Evolutionary conservation across 2,329 filamentous ascomycete genomes (phyloP).

Genomic region (Hypoxylon sp.): DNA sequence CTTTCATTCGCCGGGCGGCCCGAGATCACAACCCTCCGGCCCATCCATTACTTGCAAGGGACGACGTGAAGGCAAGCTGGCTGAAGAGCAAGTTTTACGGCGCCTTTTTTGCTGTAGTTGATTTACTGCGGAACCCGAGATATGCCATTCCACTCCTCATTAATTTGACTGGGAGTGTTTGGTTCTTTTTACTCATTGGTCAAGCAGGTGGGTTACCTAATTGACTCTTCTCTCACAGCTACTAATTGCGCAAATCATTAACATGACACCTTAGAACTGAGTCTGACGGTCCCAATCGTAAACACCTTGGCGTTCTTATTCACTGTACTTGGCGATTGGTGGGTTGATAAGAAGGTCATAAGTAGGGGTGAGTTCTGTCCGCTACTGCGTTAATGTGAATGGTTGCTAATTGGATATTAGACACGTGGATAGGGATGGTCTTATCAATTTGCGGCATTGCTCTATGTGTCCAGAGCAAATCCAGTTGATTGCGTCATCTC

Average conservation of each 20-base stretch:
- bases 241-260: slow-evolving; percentile 9
- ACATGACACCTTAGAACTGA: slow-evolving; percentile 74
- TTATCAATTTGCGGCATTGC: slow-evolving; percentile 52
- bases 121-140: slow-evolving; percentile 83
- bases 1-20: slow-evolving; percentile 91
- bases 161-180: slow-evolving; percentile 93
- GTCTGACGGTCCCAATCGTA: slow-evolving; percentile 92
- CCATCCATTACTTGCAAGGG: slow-evolving; percentile 68
- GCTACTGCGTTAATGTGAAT: neutral
- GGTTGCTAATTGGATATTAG: slow-evolving; percentile 41
- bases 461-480: slow-evolving; percentile 53
- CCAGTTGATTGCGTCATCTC: slow-evolving; percentile 31
- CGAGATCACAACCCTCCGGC: slow-evolving; percentile 77
- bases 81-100: slow-evolving; percentile 73
- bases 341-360: slow-evolving; percentile 92
- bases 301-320: slow-evolving; percentile 97
- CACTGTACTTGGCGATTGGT: slow-evolving; percentile 95
- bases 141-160: slow-evolving; percentile 89
- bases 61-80: slow-evolving; percentile 69
- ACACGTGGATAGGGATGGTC: slow-evolving; percentile 53
- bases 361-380: slow-evolving; percentile 74
- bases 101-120: slow-evolving; percentile 80
- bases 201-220: slow-evolving; percentile 78
- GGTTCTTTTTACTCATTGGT: slow-evolving; percentile 96
- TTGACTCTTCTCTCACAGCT: slow-evolving; percentile 2